Conservation (phyloP, 73 alveolate species). For the Paramecium tetraurelia region DNA sequence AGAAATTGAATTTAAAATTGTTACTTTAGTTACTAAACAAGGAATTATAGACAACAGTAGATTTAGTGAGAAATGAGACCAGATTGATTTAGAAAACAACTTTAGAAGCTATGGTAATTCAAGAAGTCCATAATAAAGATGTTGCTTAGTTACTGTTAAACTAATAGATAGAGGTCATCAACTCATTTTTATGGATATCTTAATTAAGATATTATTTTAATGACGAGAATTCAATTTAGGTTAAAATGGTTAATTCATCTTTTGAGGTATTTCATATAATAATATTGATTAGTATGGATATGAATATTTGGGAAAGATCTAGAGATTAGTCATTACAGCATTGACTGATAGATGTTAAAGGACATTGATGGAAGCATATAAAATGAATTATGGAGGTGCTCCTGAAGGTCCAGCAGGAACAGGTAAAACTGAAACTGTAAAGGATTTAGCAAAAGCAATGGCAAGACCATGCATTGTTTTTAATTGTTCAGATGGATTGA, state of each 20-base stretch:
- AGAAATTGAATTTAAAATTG: background rate
- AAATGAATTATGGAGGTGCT: conserved; percentile 90
- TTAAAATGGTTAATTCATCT: background rate
- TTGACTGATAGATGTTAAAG: conserved; percentile 91
- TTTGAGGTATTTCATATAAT: conserved; percentile 52
- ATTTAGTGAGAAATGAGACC: conserved; percentile 67
- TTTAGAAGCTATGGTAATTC: conserved; percentile 75
- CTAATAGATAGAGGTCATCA: conserved; percentile 48
- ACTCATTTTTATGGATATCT: conserved; percentile 77
- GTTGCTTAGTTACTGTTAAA: conserved; percentile 64
- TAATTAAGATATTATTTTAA: conserved; percentile 72
- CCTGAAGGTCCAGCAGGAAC: conserved; percentile 98
- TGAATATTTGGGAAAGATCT: conserved; percentile 88
- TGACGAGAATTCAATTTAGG: background rate
- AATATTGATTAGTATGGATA: conserved; percentile 70
- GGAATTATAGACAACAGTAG: conserved; percentile 68
- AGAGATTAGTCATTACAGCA: conserved; percentile 87
- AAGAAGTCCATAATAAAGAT: conserved; percentile 82
- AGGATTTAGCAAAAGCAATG: conserved; percentile 96
- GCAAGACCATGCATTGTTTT: conserved; percentile 95
- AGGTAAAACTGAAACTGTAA: conserved; percentile 93
- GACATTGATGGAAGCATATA: conserved; percentile 88
- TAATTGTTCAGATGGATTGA: conserved; percentile 94
- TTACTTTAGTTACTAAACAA: background rate
- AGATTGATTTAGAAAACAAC: conserved; percentile 66